Conservation (phyloP, 2,329 filamentous ascomycete species). For the Phoma sp. region DNA sequence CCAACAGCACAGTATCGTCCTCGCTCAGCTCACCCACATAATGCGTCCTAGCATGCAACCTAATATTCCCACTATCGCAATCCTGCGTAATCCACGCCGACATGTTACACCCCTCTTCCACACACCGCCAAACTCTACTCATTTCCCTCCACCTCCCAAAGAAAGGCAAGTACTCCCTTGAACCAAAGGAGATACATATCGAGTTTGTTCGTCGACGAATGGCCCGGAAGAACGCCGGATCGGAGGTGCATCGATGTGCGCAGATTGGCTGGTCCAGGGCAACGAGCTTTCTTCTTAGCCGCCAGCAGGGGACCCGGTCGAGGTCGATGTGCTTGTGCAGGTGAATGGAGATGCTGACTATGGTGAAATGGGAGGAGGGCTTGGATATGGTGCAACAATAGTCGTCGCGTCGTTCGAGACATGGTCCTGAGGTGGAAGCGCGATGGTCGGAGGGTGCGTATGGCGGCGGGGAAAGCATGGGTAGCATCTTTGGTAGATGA, state of each 20-base stretch:
- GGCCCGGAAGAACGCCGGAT: slow-evolving; percentile 12
- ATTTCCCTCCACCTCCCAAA: slow-evolving; percentile 7
- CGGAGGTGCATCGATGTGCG: slow-evolving; percentile 7
- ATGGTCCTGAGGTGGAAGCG: background rate
- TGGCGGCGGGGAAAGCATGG: slow-evolving; percentile 4
- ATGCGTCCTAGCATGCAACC: slow-evolving; percentile 5
- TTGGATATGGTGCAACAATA: slow-evolving; percentile 12
- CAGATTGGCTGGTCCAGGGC: slow-evolving; percentile 17
- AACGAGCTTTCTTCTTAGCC: slow-evolving; percentile 9
- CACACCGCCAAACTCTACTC: slow-evolving; percentile 7
- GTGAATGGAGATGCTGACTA: slow-evolving; percentile 5
- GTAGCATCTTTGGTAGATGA: background rate
- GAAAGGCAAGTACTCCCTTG: slow-evolving; percentile 9
- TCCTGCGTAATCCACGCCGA: slow-evolving; percentile 9
- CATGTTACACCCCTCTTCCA: slow-evolving; percentile 9
- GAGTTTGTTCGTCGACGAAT: slow-evolving; percentile 10
- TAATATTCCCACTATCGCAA: slow-evolving; percentile 6
- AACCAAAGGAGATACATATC: slow-evolving; percentile 8
- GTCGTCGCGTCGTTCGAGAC: background rate
- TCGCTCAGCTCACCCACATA: slow-evolving; percentile 3
- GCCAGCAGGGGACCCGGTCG: slow-evolving; percentile 11
- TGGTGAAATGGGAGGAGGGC: background rate
- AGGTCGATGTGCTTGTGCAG: slow-evolving; percentile 9
- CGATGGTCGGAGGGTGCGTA: background rate
- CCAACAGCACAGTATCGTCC: background rate